Evolutionary conservation across 257 asterid genomes (phyloP).

Genomic region (Ehretia macrophylla): DNA sequence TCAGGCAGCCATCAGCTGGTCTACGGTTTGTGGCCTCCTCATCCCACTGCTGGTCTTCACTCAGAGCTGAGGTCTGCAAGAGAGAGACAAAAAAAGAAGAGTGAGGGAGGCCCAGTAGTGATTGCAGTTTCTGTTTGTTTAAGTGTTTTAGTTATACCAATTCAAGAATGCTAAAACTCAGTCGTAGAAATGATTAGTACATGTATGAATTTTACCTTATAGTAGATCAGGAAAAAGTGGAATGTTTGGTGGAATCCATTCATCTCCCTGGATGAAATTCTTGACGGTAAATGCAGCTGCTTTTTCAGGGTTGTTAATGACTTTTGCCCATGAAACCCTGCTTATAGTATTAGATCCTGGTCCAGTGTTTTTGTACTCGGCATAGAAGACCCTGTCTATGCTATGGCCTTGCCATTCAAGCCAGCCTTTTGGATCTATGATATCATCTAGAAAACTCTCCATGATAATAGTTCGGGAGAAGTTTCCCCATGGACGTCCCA

Average conservation of each 20-base stretch:
- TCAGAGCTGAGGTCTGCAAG: too few relatives aligned
- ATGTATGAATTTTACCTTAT: too few relatives aligned
- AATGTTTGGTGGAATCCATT: slow-evolving; percentile 9
- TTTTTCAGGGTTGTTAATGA: neutral
- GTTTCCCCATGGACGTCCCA: slow-evolving; percentile 16
- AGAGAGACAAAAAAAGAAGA: too few relatives aligned
- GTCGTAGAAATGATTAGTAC: too few relatives aligned
- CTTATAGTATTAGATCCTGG: neutral
- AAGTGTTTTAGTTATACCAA: too few relatives aligned
- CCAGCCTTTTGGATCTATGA: slow-evolving; percentile 1
- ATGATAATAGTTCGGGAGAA: neutral
- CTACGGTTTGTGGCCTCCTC: too few relatives aligned
- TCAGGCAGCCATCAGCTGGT: too few relatives aligned
- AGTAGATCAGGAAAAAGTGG: neutral
- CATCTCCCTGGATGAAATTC: slow-evolving; percentile 5
- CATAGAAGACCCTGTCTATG: neutral
- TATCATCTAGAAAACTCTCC: neutral
- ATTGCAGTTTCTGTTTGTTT: too few relatives aligned
- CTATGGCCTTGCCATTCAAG: neutral
- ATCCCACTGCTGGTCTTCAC: too few relatives aligned
- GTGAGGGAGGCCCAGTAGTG: too few relatives aligned
- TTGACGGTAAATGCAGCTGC: slow-evolving; percentile 3
- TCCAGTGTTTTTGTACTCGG: slow-evolving; percentile 3
- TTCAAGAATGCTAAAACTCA: too few relatives aligned
- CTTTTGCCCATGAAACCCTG: slow-evolving; percentile 3